Evolutionary conservation across 306 rosid species (phyloP), one percentile per base, ranked within the genome.

Genomic region (Begonia fuchsioides): DNA sequence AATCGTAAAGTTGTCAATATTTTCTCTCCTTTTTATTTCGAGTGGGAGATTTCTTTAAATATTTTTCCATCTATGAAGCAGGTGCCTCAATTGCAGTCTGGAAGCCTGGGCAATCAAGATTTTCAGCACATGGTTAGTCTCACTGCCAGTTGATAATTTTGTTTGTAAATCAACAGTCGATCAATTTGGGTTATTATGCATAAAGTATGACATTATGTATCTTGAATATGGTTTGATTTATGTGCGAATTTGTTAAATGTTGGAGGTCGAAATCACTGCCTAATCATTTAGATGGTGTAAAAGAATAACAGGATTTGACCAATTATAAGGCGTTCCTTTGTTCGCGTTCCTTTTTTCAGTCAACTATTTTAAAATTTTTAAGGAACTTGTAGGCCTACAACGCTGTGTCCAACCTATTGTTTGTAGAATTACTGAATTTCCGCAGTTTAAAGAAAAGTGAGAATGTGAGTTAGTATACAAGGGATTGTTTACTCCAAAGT

Each of bases 41-140:
- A 11, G 38, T 12, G 9, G 40, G 40, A 38, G 47, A 48, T 9
- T 58, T 9, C 17, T 48, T 38, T n/a, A 11, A 48, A 41, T 58
- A 47, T 44, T 45, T 13, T 38, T n/a, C 0, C 39, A 26, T 58
- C 13, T 48, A 10, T 15, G 13, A 47, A 12, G 0, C 49, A 58
- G 63, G 54, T 40, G 40, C 17, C 63, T 49, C 63, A 58, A 58
- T 39, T 38, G 40, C 49, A 32, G 16, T 52, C 17, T 56, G 5
- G 43, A 15, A 15, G 49, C 38, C 32, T 43, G 10, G 46, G 61
- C 47, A 15, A 26, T 35, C 55, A 39, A 38, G 63, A 58, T 12
- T 58, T 58, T 35, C 50, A 58, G 39, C 63, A 58, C 5, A 18
- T 49, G 54, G 63, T 58, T 49, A 38, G 63, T 15, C 26, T 14